Evolutionary conservation across 2,329 filamentous ascomycete species (phyloP).

Genomic region (Chrysoporthe deuterocubensis): DNA sequence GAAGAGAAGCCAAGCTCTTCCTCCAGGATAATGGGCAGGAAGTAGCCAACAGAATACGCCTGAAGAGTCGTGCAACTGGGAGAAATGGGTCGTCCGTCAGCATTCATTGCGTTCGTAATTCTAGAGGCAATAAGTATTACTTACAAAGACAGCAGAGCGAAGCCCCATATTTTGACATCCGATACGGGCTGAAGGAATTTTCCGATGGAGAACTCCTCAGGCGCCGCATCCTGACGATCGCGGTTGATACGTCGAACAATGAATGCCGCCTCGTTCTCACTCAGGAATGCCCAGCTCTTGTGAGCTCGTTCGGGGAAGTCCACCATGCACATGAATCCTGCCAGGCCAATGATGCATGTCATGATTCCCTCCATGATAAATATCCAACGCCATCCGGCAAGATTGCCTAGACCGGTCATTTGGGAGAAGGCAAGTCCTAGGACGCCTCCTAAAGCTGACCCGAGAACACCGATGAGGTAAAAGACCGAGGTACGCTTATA

Average conservation of each 20-base stretch:
- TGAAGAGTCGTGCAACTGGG: constrained; percentile 63
- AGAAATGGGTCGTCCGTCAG: background rate
- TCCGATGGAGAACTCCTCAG: constrained; percentile 55
- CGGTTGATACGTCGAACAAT: constrained; percentile 57
- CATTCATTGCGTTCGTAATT: background rate
- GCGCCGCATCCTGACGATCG: constrained; percentile 61
- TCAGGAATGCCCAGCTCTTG: constrained; percentile 57
- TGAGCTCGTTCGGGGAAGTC: constrained; percentile 65
- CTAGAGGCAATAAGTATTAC: constrained; percentile 42
- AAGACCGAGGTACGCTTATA: constrained; percentile 72
- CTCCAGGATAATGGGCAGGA: constrained; percentile 75
- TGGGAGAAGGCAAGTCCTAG: constrained; percentile 73
- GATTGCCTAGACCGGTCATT: constrained; percentile 57
- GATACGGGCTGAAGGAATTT: constrained; percentile 51
- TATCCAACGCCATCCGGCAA: constrained; percentile 70
- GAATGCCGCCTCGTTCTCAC: constrained; percentile 53
- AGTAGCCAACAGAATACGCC: constrained; percentile 77
- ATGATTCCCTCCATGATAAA: constrained; percentile 60
- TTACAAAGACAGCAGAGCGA: constrained; percentile 64
- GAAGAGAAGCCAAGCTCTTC: constrained; percentile 66
- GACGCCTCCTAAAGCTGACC: constrained; percentile 69
- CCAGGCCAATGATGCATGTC: constrained; percentile 56
- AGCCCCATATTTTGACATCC: constrained; percentile 65
- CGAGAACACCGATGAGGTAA: constrained; percentile 70
- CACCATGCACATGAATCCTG: constrained; percentile 61